A percentile compares a stretch with the other conserved stretches of the same genome.
Conservation (phyloP, 768 basidiomycete genomes). For the Pulveroboletus sp. region DNA sequence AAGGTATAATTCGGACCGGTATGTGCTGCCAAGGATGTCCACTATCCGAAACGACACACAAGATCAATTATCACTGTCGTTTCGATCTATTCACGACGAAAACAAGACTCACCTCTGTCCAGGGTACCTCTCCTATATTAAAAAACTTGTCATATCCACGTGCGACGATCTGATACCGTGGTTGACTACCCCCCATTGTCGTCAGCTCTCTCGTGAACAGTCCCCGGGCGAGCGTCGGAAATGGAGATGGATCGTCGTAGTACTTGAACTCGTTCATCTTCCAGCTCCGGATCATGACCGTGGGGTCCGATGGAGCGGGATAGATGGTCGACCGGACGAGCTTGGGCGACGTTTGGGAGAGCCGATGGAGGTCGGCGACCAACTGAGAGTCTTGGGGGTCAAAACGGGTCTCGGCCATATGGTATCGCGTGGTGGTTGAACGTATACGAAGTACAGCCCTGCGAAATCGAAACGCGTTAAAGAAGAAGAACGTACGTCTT, state of each 20-base stretch:
- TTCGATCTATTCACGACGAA: no score
- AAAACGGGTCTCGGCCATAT: constrained; percentile 23
- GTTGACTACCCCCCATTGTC: constrained; percentile 30
- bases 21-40: constrained; percentile 63
- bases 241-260: constrained; percentile 82
- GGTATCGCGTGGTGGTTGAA: background rate
- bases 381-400: constrained; percentile 53
- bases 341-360: constrained; percentile 56
- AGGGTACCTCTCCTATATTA: constrained; percentile 93
- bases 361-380: constrained; percentile 45
- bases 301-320: constrained; percentile 50
- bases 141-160: constrained; percentile 99
- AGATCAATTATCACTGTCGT: no score
- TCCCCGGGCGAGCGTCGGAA: constrained; percentile 93
- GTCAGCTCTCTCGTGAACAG: constrained; percentile 65
- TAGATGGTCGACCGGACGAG: constrained; percentile 60
- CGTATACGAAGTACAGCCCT: background rate
- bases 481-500: background rate
- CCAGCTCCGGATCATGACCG: constrained; percentile 72
- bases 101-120: constrained; percentile 70
- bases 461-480: constrained; percentile 4
- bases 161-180: constrained; percentile 61
- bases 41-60: constrained; percentile 40
- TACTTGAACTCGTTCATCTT: constrained; percentile 98
- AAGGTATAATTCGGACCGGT: constrained; percentile 78